Percentiles rank a stretch among this genome's conserved stretches.
Conservation (phyloP, 768 basidiomycete genomes). For the Leccinellum rugosiceps region DNA sequence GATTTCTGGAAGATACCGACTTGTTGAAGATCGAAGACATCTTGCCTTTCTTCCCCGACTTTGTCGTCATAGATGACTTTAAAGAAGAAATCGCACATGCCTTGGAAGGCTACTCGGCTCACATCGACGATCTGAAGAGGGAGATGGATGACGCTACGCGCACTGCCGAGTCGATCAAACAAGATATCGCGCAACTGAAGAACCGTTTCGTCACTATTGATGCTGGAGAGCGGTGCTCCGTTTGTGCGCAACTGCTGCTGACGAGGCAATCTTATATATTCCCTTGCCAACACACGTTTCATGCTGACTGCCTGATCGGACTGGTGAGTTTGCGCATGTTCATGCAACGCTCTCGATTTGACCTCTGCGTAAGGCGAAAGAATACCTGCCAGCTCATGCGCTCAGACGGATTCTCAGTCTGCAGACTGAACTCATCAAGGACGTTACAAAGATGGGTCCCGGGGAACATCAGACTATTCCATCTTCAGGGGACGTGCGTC, state of each 20-base stretch:
- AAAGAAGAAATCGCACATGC: constrained; percentile 98
- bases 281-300: constrained; percentile 97
- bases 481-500: constrained; percentile 37
- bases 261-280: constrained; percentile 97
- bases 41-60: constrained; percentile 98
- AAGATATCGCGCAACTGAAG: constrained; percentile 80
- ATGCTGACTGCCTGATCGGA: constrained; percentile 94
- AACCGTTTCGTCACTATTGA: constrained; percentile 93
- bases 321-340: constrained; percentile 56
- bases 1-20: constrained; percentile 91
- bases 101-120: constrained; percentile 87
- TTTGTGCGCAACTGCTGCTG: constrained; percentile 72
- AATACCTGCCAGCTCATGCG: constrained; percentile 77
- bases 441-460: constrained; percentile 30
- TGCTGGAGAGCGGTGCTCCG: constrained; percentile 79
- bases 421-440: constrained; percentile 79
- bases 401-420: constrained; percentile 83
- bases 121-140: constrained; percentile 83
- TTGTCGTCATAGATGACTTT: constrained; percentile 98
- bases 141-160: constrained; percentile 97
- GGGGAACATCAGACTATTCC: constrained; percentile 34
- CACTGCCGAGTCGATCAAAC: constrained; percentile 90
- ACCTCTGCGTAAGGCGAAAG: constrained; percentile 66
- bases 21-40: constrained; percentile 98
- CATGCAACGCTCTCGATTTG: neutral